Base-by-base conservation (phyloP, 768 basidiomycete genomes). In the Aureoboletus auriporus region DNA sequence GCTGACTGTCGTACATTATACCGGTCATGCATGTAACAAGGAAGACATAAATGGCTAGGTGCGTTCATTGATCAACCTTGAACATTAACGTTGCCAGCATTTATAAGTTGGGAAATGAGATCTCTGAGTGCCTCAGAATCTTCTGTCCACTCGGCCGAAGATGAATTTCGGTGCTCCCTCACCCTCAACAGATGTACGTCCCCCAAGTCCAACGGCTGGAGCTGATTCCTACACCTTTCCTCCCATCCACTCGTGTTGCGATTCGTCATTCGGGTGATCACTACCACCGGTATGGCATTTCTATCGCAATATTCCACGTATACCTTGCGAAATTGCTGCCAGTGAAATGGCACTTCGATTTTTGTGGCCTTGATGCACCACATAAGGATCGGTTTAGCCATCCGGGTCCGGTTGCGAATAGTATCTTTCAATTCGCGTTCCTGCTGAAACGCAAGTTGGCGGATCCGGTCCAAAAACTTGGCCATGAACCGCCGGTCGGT, bases 341-440 rank as follows among this genome's bases (percentile, higher is more conserved):
- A 62, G 3, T 56, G 62, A 6, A 20, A 14, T 2, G 28, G 9
- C 4, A 52, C 44, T 1, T 41, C 52, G 28, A 64, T 26, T 26
- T 62, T 61, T 27, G 50, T 12, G 45, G 62, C 61, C 16, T 54
- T 35, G 14, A 64, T 56, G 41, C 61, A 63, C 61, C 61, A 63
- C 13, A 64, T n/a, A 7, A 62, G 47, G 14, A 61, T 52, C 17
- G 60, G 58, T 33, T 8, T 43, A 5, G 47, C 30, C 11, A 8
- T 12, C n/a, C 6, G 55, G 33, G 39, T 55, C 16, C 56, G 34
- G 16, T 26, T 30, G 3, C 46, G 44, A 12, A 64, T 41, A 26
- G 48, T 23, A 6, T 44, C 47, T 37, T 42, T 56, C 54, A 63
- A 41, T 33, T 64, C 56, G 37, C 52, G 56, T 6, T 51, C 47